Evolutionary conservation across 164 flowering plant genomes (phyloP), one percentile per base, ranked within the genome.

Genomic region (Warburgia ugandensis): DNA sequence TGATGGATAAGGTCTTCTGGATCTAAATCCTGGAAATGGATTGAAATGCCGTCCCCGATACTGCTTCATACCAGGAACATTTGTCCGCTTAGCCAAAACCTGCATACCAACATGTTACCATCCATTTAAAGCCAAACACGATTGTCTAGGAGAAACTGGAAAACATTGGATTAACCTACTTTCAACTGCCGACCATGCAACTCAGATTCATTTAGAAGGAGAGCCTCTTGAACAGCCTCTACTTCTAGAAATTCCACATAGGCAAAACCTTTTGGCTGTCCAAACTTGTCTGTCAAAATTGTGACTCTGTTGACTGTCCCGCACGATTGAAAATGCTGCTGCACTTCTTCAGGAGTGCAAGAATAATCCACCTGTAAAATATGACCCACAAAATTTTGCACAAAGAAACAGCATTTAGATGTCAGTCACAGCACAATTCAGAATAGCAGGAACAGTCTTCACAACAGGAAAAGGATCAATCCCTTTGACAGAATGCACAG

Each of bases 231-330:
- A 60, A 85, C 78, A 55, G 94, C 89, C 49, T 85, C 94, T 45
- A 61, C n/a, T 65, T 80, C 86, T 21, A 73, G 77, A 72, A 82
- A 85, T 58, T 85, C 94, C 27, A 82, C 89, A 49, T 85, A 85
- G 36, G 94, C 83, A 75, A 82, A 85, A 49, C 94, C 94, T 59
- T 84, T 81, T 2, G 94, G 83, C 60, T 77, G 88, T 42, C 89
- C 94, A 74, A 79, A 78, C 54, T 80, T 82, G 76, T 85, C 84
- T 0, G 86, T 76, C 78, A 78, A 73, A 50, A 85, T 82, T 0
- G 90, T 80, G 44, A 85, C 94, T 56, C 94, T 69, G 61, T 85
- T 85, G 56, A 85, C 85, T 1, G 85, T 82, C 54, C 89, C 86
- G 71, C 89, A 79, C 1, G 88, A 78, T 33, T 81, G 84, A 39